phyloP scores from a whole-genome alignment of 352 stramenopile genomes.

The Phytophthora kernoviae region DNA sequence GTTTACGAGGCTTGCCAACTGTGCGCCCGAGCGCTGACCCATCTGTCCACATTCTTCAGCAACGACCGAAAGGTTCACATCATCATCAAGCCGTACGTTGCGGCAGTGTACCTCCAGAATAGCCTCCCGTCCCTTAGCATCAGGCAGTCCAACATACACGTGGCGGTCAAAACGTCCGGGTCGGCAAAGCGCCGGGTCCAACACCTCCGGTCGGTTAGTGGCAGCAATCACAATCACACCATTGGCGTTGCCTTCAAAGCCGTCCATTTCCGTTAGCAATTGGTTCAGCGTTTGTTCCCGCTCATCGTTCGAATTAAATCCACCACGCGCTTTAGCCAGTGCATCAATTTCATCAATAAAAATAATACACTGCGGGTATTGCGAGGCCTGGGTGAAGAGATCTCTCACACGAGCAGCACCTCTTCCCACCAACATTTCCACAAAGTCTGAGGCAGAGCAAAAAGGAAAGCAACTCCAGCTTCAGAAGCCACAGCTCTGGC shows the following conservation, averaged over 20 bases:
- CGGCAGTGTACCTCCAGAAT: conserved; percentile 78
- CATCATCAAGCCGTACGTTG: conserved; percentile 55
- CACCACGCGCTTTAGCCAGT: conserved; percentile 85
- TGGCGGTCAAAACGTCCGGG: conserved; percentile 97
- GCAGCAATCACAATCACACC: conserved; percentile 96
- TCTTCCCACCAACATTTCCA: conserved; percentile 97
- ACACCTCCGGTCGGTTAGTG: conserved; percentile 96
- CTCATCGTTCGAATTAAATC: conserved; percentile 94
- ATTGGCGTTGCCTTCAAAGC: conserved; percentile 90
- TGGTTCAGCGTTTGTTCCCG: conserved; percentile 97
- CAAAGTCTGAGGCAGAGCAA: conserved; percentile 97
- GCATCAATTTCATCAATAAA: conserved; percentile 99
- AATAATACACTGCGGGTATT: conserved; percentile 96
- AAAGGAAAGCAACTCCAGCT: conserved; percentile 94
- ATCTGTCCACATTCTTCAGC: conserved; percentile 61
- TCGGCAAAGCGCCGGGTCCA: conserved; percentile 95
- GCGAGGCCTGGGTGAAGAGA: conserved; percentile 93
- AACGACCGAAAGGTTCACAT: conserved; percentile 58
- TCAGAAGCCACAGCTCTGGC: conserved; percentile 93
- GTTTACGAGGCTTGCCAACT: conserved; percentile 84
- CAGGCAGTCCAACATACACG: conserved; percentile 95
- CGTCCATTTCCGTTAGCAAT: conserved; percentile 90
- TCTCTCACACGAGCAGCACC: conserved; percentile 93
- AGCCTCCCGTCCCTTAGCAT: conserved; percentile 89
- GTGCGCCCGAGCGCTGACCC: conserved; percentile 70